phyloP scores from a whole-genome alignment of 1,284 basidiomycete genomes.

The Meripilus lineatus region DNA sequence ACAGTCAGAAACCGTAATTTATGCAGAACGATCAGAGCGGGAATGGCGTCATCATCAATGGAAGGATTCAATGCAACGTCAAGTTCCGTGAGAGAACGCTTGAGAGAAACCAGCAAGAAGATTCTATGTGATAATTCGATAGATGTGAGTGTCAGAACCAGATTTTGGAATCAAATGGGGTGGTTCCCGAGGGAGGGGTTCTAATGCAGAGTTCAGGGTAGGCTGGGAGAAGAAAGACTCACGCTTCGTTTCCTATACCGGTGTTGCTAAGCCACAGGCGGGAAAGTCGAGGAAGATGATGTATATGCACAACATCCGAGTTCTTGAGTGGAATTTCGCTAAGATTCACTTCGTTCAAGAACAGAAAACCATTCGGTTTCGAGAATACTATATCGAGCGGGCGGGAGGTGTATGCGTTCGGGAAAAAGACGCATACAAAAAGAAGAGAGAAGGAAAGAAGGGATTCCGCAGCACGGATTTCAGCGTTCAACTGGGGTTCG shows the following conservation, averaged over 20 bases:
- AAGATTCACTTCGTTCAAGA: conserved; percentile 45
- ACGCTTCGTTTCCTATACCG: conserved; percentile 60
- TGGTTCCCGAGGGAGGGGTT: no score
- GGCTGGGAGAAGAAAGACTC: conserved; percentile 15
- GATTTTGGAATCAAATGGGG: background rate
- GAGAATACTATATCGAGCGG: conserved; percentile 39
- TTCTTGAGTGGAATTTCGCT: conserved; percentile 40
- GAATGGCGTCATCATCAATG: conserved; percentile 51
- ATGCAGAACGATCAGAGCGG: conserved; percentile 44
- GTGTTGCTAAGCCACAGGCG: conserved; percentile 49
- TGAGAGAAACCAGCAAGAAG: conserved; percentile 53
- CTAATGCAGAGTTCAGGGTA: background rate
- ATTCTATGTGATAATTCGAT: conserved; percentile 36
- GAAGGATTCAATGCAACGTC: conserved; percentile 45
- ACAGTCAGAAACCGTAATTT: conserved; percentile 47
- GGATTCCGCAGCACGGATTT: no score
- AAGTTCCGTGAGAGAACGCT: conserved; percentile 45
- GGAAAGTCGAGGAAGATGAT: conserved; percentile 46
- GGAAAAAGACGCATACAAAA: no score
- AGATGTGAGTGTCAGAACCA: conserved; percentile 1
- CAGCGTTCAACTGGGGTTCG: no score
- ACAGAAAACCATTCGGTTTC: conserved; percentile 45
- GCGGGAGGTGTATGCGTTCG: no score
- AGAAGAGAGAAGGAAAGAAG: no score
- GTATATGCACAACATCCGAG: conserved; percentile 45